These are phyloP conservation scores for Talaromyces sp. DNA, from an alignment of 2,329 filamentous ascomycete genomes.

Conservation along the genomic window DNA sequence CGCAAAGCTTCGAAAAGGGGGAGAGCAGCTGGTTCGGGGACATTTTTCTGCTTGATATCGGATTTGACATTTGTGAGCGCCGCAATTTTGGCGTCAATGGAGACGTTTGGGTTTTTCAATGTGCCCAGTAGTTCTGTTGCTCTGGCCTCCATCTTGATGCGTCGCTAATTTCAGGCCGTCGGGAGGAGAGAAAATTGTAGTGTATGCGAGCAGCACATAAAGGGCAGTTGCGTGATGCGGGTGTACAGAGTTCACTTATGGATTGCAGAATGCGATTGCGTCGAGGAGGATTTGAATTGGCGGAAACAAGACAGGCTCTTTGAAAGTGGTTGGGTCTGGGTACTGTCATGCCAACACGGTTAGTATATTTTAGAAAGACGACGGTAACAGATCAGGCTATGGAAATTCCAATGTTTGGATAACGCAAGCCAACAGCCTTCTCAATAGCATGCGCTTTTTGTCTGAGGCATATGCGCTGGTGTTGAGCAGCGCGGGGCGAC, in stretches of 20 bases:
- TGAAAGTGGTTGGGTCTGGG: neutral
- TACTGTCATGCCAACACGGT: neutral
- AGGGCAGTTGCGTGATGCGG: constrained; percentile 1
- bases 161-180: constrained; percentile 2
- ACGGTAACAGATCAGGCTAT: neutral
- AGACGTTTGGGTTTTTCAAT: constrained; percentile 60
- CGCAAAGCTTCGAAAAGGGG: constrained; percentile 79
- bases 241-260: neutral
- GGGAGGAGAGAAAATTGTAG: constrained; percentile 1
- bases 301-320: neutral
- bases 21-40: constrained; percentile 67
- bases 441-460: neutral
- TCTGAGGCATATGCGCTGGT: neutral
- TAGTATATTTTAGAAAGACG: neutral
- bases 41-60: constrained; percentile 86
- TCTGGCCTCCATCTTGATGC: constrained; percentile 53
- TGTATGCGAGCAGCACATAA: neutral
- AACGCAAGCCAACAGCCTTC: neutral
- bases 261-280: neutral
- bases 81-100: constrained; percentile 67
- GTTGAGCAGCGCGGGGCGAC: neutral
- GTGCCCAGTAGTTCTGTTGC: constrained; percentile 52
- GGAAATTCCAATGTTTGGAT: too few relatives aligned
- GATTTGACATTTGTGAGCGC: constrained; percentile 75
- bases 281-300: neutral